Evolutionary conservation across 306 rosid genomes (phyloP).

Genomic region (Gillenia trifoliata): DNA sequence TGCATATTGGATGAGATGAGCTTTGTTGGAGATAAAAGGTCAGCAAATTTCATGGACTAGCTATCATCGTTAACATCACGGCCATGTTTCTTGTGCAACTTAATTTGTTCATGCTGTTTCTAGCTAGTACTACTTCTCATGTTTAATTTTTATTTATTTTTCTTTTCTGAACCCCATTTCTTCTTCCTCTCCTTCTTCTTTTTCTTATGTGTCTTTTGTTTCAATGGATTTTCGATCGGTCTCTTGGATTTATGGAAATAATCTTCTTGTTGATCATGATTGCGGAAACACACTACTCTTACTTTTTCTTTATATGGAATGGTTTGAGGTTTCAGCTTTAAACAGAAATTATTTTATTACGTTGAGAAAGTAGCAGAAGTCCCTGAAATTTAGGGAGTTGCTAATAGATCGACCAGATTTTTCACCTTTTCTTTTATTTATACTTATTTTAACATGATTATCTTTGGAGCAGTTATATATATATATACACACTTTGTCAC

Average conservation of each 20-base stretch:
- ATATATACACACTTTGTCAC: background rate
- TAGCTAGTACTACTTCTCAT: background rate
- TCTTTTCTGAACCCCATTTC: background rate
- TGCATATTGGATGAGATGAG: slow-evolving; percentile 22
- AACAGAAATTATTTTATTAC: background rate
- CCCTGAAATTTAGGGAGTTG: slow-evolving; percentile 2
- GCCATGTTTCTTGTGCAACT: background rate
- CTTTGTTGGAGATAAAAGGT: slow-evolving; percentile 38
- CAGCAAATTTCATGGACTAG: slow-evolving; percentile 34
- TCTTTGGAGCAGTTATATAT: background rate
- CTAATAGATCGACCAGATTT: background rate
- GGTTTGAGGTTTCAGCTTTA: slow-evolving; percentile 32
- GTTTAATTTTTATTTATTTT: background rate
- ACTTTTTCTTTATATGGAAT: slow-evolving; percentile 1
- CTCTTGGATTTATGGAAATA: slow-evolving; percentile 23
- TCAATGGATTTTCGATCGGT: slow-evolving; percentile 10
- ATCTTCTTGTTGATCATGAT: background rate
- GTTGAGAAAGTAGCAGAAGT: background rate
- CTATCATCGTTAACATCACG: background rate
- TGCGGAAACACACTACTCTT: background rate
- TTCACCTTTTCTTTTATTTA: background rate
- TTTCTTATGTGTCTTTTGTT: slow-evolving; percentile 6
- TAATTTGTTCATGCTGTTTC: background rate
- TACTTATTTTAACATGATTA: background rate
- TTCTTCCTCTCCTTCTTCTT: background rate